phyloP scores from a whole-genome alignment of 164 flowering plant genomes.

The Santalum album region DNA sequence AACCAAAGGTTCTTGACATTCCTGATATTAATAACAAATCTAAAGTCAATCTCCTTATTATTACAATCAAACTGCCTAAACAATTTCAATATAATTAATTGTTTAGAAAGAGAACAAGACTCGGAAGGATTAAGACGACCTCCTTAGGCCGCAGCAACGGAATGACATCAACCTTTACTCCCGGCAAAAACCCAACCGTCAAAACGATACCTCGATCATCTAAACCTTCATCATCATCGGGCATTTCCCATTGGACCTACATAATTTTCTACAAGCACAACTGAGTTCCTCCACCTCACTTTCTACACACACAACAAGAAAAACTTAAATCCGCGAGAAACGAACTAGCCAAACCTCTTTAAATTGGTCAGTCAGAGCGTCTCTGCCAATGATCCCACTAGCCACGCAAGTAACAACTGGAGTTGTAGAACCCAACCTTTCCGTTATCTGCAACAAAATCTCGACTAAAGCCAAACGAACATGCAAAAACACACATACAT shows the following conservation, averaged over 20 bases:
- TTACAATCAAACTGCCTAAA: not conserved
- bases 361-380: constrained; percentile 35
- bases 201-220: constrained; percentile 31
- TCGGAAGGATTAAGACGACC: constrained; percentile 13
- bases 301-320: not conserved
- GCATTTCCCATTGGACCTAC: constrained; percentile 34
- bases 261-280: not conserved
- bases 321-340: not conserved
- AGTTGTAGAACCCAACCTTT: constrained; percentile 26
- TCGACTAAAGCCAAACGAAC: not conserved
- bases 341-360: constrained; percentile 33
- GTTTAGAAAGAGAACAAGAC: not conserved
- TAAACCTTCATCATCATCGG: not conserved
- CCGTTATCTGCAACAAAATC: constrained; percentile 26
- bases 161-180: constrained; percentile 45
- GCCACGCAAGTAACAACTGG: constrained; percentile 37
- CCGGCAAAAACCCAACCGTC: constrained; percentile 63
- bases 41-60: constrained; percentile 1
- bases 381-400: constrained; percentile 55
- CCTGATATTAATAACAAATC: constrained; percentile 16
- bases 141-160: constrained; percentile 21
- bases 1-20: constrained; percentile 7
- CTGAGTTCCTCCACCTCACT: not conserved
- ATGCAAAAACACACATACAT: not conserved
- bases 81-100: not conserved